A percentile compares a stretch with the other conserved stretches of the same genome.
Evolutionary conservation across 164 flowering plant species (phyloP).

Genomic region (grape (Vitis vinifera)): ASM3070453v1 NC_081823.1:26108001-26108500

Average conservation of each 20-base stretch:
- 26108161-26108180: not conserved
- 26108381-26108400: not conserved
- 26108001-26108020: too few relatives aligned
- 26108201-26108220: too few relatives aligned
- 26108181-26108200: not conserved
- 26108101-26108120: too few relatives aligned
- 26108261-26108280: too few relatives aligned
- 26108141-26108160: not conserved
- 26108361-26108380: not conserved
- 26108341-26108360: not conserved
- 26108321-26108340: not conserved
- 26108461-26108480: conserved; percentile 48
- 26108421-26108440: conserved; percentile 20
- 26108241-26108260: too few relatives aligned
- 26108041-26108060: too few relatives aligned
- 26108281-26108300: conserved; percentile 1
- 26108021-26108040: not conserved
- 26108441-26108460: conserved; percentile 11
- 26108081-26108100: too few relatives aligned
- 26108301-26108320: not conserved
- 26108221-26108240: too few relatives aligned
- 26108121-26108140: not conserved
- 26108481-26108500: conserved; percentile 31
- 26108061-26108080: too few relatives aligned
- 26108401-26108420: not conserved